Conservation (phyloP, 148 eudicot genomes). For the Fagopyrum homotropicum region DNA sequence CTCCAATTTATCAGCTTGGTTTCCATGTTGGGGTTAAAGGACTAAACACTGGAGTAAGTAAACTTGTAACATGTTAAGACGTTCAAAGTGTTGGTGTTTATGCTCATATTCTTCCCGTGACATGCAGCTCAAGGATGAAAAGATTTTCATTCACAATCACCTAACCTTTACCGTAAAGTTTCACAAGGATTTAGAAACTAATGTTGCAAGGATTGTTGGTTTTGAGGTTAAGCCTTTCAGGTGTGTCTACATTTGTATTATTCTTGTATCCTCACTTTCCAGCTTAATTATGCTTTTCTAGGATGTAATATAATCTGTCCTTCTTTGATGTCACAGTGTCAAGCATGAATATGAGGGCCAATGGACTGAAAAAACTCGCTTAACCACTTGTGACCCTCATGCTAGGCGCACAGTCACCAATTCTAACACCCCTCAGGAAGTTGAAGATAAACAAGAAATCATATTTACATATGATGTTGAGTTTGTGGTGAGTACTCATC, state of each 20-base stretch:
- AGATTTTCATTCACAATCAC: slow-evolving; percentile 41
- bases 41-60: slow-evolving; percentile 48
- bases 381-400: slow-evolving; percentile 42
- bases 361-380: slow-evolving; percentile 34
- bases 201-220: slow-evolving; percentile 41
- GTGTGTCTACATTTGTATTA: slow-evolving; percentile 12
- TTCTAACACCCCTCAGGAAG: slow-evolving; percentile 43
- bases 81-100: neutral
- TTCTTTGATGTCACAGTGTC: slow-evolving; percentile 22
- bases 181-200: slow-evolving; percentile 33
- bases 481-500: slow-evolving; percentile 27
- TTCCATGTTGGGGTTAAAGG: slow-evolving; percentile 56
- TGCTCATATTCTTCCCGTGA: slow-evolving; percentile 8
- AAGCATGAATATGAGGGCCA: slow-evolving; percentile 46
- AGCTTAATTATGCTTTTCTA: neutral
- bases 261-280: neutral
- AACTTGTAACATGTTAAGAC: neutral
- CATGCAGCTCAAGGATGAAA: slow-evolving; percentile 35
- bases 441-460: slow-evolving; percentile 42
- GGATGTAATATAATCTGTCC: neutral
- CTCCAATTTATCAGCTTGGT: slow-evolving; percentile 54
- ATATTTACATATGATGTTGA: slow-evolving; percentile 40
- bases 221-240: slow-evolving; percentile 45
- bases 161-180: slow-evolving; percentile 33
- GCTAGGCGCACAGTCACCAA: slow-evolving; percentile 37